phyloP scores from a whole-genome alignment of 805 yeast genomes.

The Saccharomycopsis synnaedendra region DNA sequence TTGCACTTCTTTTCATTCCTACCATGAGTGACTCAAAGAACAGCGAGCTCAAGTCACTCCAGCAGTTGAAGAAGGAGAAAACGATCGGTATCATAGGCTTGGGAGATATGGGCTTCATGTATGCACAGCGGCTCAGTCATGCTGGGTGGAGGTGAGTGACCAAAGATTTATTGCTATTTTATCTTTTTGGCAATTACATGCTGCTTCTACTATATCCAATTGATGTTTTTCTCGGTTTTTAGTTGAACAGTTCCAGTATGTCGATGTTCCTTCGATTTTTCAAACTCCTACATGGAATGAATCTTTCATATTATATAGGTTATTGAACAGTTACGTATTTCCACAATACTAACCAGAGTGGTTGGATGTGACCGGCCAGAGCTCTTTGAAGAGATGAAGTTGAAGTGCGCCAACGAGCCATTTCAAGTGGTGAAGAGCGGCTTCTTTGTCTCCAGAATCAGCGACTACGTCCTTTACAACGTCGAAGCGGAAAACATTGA shows the following conservation, averaged over 20 bases:
- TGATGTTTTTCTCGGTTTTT: no score
- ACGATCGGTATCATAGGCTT: slow-evolving; percentile 85
- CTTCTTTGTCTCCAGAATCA: slow-evolving; percentile 64
- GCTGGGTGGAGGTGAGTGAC: slow-evolving; percentile 62
- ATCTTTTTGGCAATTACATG: no score
- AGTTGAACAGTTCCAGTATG: no score
- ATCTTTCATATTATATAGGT: background rate
- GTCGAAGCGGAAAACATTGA: slow-evolving; percentile 86
- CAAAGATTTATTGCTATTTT: no score
- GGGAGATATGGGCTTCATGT: slow-evolving; percentile 93
- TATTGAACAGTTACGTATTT: background rate
- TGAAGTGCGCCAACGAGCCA: slow-evolving; percentile 28
- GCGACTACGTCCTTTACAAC: slow-evolving; percentile 80
- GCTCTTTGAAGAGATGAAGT: slow-evolving; percentile 33
- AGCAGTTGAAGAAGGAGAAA: slow-evolving; percentile 28
- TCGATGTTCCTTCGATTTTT: background rate
- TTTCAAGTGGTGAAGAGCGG: slow-evolving; percentile 67
- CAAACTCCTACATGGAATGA: background rate
- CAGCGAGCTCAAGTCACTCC: no score
- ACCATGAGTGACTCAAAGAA: no score
- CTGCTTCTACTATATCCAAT: no score
- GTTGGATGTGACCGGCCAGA: slow-evolving; percentile 83
- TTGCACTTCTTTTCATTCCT: no score
- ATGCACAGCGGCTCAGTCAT: slow-evolving; percentile 63
- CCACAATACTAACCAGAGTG: slow-evolving; percentile 28